Evolutionary conservation across 352 stramenopile species (phyloP).

Genomic region (Aphanomyces euteiches): DNA sequence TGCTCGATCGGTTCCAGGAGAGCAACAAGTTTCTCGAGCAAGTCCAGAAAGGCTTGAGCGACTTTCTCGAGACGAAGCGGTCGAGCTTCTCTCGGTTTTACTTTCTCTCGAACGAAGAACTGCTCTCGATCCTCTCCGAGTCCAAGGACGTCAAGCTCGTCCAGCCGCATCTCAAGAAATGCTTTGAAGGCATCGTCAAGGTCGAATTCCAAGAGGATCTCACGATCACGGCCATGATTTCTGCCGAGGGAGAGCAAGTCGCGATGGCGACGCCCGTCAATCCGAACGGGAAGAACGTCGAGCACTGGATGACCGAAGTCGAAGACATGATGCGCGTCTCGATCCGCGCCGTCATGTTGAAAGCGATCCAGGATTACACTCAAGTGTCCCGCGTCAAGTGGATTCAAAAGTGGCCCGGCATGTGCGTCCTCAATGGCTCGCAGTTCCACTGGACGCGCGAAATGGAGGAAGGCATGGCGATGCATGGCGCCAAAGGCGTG

Average conservation of each 20-base stretch:
- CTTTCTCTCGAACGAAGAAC: conserved; percentile 93
- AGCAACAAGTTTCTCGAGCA: conserved; percentile 93
- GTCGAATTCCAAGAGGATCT: conserved; percentile 90
- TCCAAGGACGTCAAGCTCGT: conserved; percentile 94
- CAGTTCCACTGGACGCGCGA: conserved; percentile 95
- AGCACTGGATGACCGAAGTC: conserved; percentile 95
- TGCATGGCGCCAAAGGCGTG: conserved; percentile 79
- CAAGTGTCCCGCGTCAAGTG: conserved; percentile 88
- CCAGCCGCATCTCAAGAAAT: conserved; percentile 94
- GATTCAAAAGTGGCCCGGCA: conserved; percentile 93
- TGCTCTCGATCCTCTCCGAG: conserved; percentile 93
- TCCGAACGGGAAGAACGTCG: conserved; percentile 92
- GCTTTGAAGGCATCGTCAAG: conserved; percentile 92
- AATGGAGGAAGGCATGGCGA: conserved; percentile 86
- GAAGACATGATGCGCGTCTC: conserved; percentile 90
- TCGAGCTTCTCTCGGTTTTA: conserved; percentile 92
- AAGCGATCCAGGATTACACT: conserved; percentile 89
- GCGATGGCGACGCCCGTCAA: conserved; percentile 81
- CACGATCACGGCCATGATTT: conserved; percentile 90
- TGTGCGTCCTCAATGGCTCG: conserved; percentile 93
- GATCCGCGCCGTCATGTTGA: conserved; percentile 90
- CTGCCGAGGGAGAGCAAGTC: conserved; percentile 87
- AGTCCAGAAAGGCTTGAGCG: conserved; percentile 92
- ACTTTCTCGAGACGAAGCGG: conserved; percentile 94
- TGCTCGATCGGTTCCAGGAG: conserved; percentile 90